These are phyloP conservation scores for Phialophora tarda DNA, from an alignment of 2,329 filamentous ascomycete genomes.

Conservation along the genomic window DNA sequence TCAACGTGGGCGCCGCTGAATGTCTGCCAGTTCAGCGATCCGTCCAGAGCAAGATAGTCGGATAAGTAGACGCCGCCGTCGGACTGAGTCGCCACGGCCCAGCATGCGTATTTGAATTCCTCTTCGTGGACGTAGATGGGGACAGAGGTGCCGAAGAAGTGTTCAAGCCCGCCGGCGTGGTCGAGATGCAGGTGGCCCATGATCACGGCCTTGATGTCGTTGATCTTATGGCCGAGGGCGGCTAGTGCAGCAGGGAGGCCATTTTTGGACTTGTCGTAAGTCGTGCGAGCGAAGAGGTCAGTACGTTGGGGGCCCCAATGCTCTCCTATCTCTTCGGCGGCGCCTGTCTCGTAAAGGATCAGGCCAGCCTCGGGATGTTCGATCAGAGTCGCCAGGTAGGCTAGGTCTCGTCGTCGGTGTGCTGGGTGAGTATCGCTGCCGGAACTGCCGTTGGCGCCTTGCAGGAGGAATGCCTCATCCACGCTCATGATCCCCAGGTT, in stretches of 20 bases:
- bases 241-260: neutral
- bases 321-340: conserved; percentile 14
- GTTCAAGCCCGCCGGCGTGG: conserved; percentile 3
- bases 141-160: conserved; percentile 13
- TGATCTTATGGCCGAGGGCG: conserved; percentile 6
- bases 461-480: conserved; percentile 2
- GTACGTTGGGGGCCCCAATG: conserved; percentile 1
- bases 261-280: conserved; percentile 7
- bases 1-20: neutral
- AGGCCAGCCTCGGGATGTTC: conserved; percentile 8
- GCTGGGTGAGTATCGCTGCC: conserved; percentile 13
- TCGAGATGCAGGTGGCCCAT: conserved; percentile 13
- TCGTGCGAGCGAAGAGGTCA: neutral
- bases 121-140: conserved; percentile 15
- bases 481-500: conserved; percentile 2
- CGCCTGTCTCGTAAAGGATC: conserved; percentile 15
- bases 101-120: conserved; percentile 4
- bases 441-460: conserved; percentile 4
- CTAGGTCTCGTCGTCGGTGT: neutral
- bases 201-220: conserved; percentile 12
- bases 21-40: conserved; percentile 17
- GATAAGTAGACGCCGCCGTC: neutral
- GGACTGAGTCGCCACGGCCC: conserved; percentile 3
- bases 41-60: conserved; percentile 1
- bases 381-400: conserved; percentile 11